Evolutionary conservation across 768 basidiomycete genomes (phyloP).

Genomic region (Agrocybe praecox): DNA sequence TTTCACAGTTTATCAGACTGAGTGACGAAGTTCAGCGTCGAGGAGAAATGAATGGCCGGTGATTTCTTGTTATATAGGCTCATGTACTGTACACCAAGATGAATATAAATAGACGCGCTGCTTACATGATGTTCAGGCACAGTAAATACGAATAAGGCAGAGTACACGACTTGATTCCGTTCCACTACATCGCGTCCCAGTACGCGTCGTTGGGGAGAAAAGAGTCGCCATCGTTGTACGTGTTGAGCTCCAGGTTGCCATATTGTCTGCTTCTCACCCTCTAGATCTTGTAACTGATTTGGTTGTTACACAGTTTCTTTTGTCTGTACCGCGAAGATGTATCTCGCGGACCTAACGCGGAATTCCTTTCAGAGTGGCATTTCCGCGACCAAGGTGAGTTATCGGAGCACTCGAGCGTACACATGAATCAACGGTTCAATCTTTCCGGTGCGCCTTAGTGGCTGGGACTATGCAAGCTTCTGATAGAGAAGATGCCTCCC

Average conservation of each 20-base stretch:
- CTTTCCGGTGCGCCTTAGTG: constrained; percentile 46
- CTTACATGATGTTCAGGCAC: constrained; percentile 8
- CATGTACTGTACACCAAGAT: neutral
- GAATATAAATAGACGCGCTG: constrained; percentile 14
- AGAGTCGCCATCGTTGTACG: neutral
- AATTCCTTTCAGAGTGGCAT: constrained; percentile 77
- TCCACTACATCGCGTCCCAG: too few species aligned
- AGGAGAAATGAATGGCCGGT: neutral
- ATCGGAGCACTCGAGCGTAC: neutral
- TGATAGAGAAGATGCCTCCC: constrained; percentile 50
- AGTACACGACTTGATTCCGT: neutral
- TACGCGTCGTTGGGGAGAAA: neutral
- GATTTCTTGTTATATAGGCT: neutral
- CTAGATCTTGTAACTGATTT: neutral
- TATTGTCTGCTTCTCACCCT: neutral
- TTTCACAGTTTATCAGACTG: constrained; percentile 17
- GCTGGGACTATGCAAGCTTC: constrained; percentile 64
- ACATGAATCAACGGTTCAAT: neutral
- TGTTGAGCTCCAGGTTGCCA: neutral
- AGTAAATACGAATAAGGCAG: neutral
- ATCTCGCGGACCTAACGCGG: constrained; percentile 66
- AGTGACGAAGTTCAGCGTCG: constrained; percentile 13
- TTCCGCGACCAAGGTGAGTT: constrained; percentile 56
- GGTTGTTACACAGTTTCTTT: neutral
- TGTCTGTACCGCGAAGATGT: constrained; percentile 45